Conservation (phyloP, 2,329 filamentous ascomycete genomes). For the Xylariales sp. region DNA sequence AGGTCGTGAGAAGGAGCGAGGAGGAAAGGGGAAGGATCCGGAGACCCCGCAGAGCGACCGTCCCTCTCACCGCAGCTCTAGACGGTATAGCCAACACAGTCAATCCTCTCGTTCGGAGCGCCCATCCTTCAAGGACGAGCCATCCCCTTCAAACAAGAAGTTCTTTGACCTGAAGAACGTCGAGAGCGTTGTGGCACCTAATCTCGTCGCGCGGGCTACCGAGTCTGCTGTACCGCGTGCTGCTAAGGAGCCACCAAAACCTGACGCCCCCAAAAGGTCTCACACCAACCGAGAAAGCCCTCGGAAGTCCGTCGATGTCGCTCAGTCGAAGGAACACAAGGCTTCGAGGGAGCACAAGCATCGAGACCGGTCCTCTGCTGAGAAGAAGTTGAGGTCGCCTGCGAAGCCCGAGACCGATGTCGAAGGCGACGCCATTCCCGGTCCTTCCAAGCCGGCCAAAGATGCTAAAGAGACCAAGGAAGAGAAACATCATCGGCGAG, state of each 20-base stretch:
- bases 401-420: not conserved
- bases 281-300: conserved; percentile 1
- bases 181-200: conserved; percentile 5
- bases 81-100: conserved; percentile 6
- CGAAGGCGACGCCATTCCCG: not conserved
- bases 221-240: conserved; percentile 3
- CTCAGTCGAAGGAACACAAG: not conserved
- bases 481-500: not conserved
- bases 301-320: not conserved
- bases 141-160: conserved; percentile 6
- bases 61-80: conserved; percentile 7
- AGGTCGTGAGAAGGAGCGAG: conserved; percentile 5
- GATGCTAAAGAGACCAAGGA: not conserved
- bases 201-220: not conserved
- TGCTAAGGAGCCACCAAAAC: not conserved
- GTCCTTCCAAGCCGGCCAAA: not conserved
- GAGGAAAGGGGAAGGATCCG: conserved; percentile 8
- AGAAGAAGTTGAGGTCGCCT: not conserved
- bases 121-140: not conserved
- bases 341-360: not conserved
- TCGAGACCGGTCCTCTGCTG: not conserved
- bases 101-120: conserved; percentile 5
- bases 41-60: conserved; percentile 8
- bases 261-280: conserved; percentile 2
- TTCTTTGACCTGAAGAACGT: conserved; percentile 6